Evolutionary conservation across 2,329 filamentous ascomycete species (phyloP), one percentile per base, ranked within the genome.

Genomic region (Bipolaris cookei): DNA sequence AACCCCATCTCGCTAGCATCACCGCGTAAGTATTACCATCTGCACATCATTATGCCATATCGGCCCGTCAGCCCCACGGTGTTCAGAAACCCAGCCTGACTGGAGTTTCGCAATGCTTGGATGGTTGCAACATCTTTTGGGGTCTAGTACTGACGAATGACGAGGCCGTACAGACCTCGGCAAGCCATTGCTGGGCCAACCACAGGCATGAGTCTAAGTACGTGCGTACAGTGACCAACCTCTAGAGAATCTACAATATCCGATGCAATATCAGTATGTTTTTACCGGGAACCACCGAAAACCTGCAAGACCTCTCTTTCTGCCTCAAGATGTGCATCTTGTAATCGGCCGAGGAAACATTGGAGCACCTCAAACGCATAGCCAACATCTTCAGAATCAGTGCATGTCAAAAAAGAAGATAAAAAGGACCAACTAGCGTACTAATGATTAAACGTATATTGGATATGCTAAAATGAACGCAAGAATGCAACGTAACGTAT

Each of bases 1-100:
- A 34, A 25, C 45, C 34, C 34, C 45, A 28, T 38, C 20, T 48
- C 45, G 45, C 45, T 38, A 48, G 25, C 30, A 30, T 35, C 30
- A 37, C 34, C 21, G 20, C 34, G 21, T 38, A 38, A 16, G 20
- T 16, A 25, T 38, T 30, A n/a, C 11, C 32, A 6, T 28, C 34
- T 48, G 45, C 21, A 34, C 20, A 16, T 25, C 34, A 18, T 18
- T 10, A 13, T 48, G n/a, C 14, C 34, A 38, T 14, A 25, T 45
- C 11, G 8, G 25, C 25, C 28, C 23, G 25, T 32, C 8, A 16
- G 10, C n/a, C 25, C 8, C 28, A n/a, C 28, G 23, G 13, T 10
- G 6, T 25, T 21, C 21, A 42, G 21, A 42, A 42, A 14, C 4
- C 14, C 21, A 42, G 21, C n/a, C 14, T 42, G 10, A 1, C 10